Base-by-base conservation (phyloP, 805 yeast genomes). In the Lipomyces sp. region DNA sequence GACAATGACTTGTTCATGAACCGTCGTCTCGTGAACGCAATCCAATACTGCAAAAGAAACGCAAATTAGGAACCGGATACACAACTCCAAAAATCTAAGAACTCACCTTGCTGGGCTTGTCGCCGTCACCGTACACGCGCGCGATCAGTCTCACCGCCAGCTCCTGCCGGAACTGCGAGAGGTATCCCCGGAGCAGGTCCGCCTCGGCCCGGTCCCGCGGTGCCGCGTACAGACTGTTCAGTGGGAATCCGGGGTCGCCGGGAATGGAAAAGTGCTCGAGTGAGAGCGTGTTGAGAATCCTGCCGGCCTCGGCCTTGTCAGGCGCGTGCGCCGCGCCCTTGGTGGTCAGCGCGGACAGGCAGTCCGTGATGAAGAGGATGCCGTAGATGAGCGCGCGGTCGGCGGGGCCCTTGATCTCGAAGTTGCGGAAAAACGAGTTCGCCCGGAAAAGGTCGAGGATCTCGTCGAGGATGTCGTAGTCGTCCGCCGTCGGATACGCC, bases 111-210 rank as follows among this genome's bases (percentile, higher is more conserved):
- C 91, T 84, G 34, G 98, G 98, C 33, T 63, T 65, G 8, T 71
- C 64, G 44, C 71, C 73, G 45, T 78, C 80, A 14, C 80, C 85
- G 31, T 70, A 75, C 39, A 93, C 73, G 64, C 89, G 77, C 60
- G 76, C 79, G 59, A 91, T 74, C 65, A 93, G 77, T 57, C 98
- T 78, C 59, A 79, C 77, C 13, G 95, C 86, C 65, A 90, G 74
- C 68, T 93, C 98, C 71, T 93, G 98, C 71, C 99, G 83, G 71
- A 93, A 88, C 68, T 93, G 98, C 61, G 83, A 83, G 58, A 93
- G 75, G 67, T 93, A 93, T 13, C 80, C 74, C 61, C 93, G 80
- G 64, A 93, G 77, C 48, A 89, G 71, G 51, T 91, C 93, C 49
- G 83, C 82, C 56, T 88, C 96, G 49, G 75, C 75, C 61, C 83